Percentiles rank a stretch among this genome's conserved stretches.
These are phyloP conservation scores for Pseudogymnoascus sp. DNA, from an alignment of 2,329 filamentous ascomycete genomes.

Conservation along the genomic window DNA sequence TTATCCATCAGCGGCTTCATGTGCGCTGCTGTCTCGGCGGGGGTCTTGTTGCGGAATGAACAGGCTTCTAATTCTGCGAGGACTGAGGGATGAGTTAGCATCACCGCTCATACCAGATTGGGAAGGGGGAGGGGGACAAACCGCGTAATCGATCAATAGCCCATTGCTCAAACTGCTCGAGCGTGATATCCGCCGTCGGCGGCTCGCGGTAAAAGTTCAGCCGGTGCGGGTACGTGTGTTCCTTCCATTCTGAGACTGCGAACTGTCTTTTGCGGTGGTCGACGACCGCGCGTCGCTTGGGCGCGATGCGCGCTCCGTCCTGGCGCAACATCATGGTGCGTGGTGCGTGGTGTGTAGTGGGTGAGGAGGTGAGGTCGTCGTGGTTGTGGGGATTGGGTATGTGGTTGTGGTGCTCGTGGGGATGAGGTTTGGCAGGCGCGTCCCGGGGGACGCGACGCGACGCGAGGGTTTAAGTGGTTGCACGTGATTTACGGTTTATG, in stretches of 20 bases:
- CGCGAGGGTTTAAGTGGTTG: slow-evolving; percentile 5
- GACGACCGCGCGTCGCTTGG: slow-evolving; percentile 69
- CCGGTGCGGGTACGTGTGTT: slow-evolving; percentile 72
- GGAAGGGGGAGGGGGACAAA: slow-evolving; percentile 32
- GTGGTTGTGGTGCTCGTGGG: neutral
- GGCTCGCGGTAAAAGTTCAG: slow-evolving; percentile 88
- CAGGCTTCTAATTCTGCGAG: slow-evolving; percentile 87
- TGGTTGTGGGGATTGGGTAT: neutral
- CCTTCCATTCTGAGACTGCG: slow-evolving; percentile 65
- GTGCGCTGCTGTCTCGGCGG: slow-evolving; percentile 72
- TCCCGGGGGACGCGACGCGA: slow-evolving; percentile 2
- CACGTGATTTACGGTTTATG: neutral
- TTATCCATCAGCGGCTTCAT: slow-evolving; percentile 85
- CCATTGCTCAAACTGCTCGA: slow-evolving; percentile 98
- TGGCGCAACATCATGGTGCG: slow-evolving; percentile 27
- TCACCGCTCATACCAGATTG: slow-evolving; percentile 26
- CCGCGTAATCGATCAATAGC: slow-evolving; percentile 84
- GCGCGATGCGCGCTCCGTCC: slow-evolving; percentile 26
- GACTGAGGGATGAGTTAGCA: slow-evolving; percentile 44
- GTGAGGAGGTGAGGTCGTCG: neutral
- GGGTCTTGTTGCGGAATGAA: slow-evolving; percentile 83
- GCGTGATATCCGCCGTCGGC: slow-evolving; percentile 86
- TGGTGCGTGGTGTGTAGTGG: neutral
- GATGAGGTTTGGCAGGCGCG: neutral
- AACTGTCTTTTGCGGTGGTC: slow-evolving; percentile 86